phyloP scores from a whole-genome alignment of 116 monocot genomes.

The Papilionanthe hybrid region DNA sequence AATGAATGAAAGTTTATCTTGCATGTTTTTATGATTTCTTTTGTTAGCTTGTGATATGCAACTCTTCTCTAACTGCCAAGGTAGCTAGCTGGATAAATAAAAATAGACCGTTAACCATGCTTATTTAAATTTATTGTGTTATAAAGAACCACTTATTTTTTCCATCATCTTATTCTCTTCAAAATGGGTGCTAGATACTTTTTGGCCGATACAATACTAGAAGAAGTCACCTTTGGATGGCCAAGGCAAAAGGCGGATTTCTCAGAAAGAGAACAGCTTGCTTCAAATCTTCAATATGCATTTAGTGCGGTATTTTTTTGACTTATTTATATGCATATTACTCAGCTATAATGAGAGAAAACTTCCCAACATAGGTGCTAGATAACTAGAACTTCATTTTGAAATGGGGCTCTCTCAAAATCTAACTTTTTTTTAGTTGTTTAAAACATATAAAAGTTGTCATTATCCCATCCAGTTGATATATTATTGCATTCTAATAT shows the following conservation, averaged over 20 bases:
- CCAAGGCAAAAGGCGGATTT: constrained; percentile 69
- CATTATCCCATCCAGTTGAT: too few species aligned
- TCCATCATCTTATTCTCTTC: neutral
- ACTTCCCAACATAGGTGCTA: too few species aligned
- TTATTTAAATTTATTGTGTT: neutral
- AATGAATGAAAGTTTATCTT: neutral
- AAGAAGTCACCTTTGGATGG: constrained; percentile 98
- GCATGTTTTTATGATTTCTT: neutral
- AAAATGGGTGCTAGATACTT: constrained; percentile 57
- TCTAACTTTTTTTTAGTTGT: too few species aligned
- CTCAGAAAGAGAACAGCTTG: constrained; percentile 54
- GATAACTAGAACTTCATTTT: too few species aligned
- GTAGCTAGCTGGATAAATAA: neutral
- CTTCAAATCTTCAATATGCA: constrained; percentile 69
- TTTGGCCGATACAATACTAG: constrained; percentile 85
- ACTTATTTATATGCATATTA: too few species aligned
- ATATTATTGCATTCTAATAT: too few species aligned
- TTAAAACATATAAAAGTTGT: too few species aligned
- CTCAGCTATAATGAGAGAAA: too few species aligned
- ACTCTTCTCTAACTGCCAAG: neutral
- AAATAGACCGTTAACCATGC: neutral
- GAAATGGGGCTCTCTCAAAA: too few species aligned
- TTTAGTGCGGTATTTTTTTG: constrained; percentile 54
- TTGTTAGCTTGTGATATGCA: neutral
- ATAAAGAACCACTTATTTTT: neutral